A percentile compares a stretch with the other conserved stretches of the same genome.
phyloP scores from a whole-genome alignment of 768 basidiomycete genomes.

The Pleurotus salmoneostramineus region DNA sequence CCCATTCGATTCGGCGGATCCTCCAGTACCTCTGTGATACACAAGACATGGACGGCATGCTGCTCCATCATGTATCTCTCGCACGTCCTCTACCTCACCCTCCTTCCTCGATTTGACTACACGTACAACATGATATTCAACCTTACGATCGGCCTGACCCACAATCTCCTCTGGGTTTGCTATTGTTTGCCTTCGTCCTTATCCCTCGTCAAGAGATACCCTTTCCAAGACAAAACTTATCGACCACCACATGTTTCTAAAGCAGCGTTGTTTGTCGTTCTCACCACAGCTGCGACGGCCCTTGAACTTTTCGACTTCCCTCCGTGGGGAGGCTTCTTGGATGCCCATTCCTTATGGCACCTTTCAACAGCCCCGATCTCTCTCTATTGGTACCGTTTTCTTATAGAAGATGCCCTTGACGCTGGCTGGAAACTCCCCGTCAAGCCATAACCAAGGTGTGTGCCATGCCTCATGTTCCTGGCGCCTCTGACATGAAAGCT shows the following conservation, averaged over 20 bases:
- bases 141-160: constrained; percentile 65
- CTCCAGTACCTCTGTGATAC: constrained; percentile 12
- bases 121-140: constrained; percentile 91
- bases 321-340: constrained; percentile 68
- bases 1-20: constrained; percentile 22
- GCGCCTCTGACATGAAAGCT: too few species aligned
- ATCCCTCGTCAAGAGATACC: constrained; percentile 51
- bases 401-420: constrained; percentile 70
- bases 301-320: constrained; percentile 93
- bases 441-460: background rate
- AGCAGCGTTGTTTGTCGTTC: constrained; percentile 55
- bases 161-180: constrained; percentile 79
- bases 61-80: constrained; percentile 55
- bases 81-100: constrained; percentile 77
- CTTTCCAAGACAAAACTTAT: constrained; percentile 49
- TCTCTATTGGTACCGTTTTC: constrained; percentile 81
- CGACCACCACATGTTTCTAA: constrained; percentile 51
- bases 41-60: constrained; percentile 40
- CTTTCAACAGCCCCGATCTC: constrained; percentile 76
- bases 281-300: constrained; percentile 70
- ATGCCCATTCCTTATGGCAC: constrained; percentile 96
- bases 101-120: constrained; percentile 85
- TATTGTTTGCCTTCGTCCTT: constrained; percentile 58
- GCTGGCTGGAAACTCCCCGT: constrained; percentile 49
- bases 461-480: too few species aligned